Percentiles rank a stretch among this genome's conserved stretches.
phyloP scores from a whole-genome alignment of 2,329 filamentous ascomycete species.

The Byssoonygena ceratinophila region DNA sequence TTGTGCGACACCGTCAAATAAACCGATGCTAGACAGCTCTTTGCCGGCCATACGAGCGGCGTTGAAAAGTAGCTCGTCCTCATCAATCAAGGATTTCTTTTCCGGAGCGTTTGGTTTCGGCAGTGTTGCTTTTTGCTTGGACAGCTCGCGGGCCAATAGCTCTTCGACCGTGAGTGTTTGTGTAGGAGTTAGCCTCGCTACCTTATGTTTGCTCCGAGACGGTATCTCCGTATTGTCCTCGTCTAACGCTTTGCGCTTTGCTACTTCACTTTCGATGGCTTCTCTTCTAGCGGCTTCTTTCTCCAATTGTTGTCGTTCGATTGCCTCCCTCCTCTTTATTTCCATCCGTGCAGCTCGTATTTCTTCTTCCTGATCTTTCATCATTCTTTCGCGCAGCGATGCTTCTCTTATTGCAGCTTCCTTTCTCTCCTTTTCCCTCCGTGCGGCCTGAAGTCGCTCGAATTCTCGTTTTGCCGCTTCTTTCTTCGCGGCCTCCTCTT shows the following conservation, averaged over 20 bases:
- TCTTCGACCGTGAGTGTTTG: conserved; percentile 16
- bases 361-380: conserved; percentile 12
- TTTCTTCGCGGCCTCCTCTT: conserved; percentile 12
- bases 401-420: conserved; percentile 11
- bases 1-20: conserved; percentile 23
- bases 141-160: conserved; percentile 12
- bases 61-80: conserved; percentile 34
- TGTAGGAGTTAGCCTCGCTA: conserved; percentile 8
- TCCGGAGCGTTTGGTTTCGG: conserved; percentile 8
- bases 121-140: conserved; percentile 8
- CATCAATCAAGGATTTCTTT: conserved; percentile 24
- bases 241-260: conserved; percentile 13
- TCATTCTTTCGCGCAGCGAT: conserved; percentile 9
- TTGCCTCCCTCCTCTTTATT: conserved; percentile 14
- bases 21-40: conserved; percentile 29
- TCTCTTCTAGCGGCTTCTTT: conserved; percentile 12
- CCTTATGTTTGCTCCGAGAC: conserved; percentile 7
- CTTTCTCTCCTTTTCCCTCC: conserved; percentile 12
- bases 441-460: conserved; percentile 9
- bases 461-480: conserved; percentile 13
- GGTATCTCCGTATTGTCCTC: conserved; percentile 4
- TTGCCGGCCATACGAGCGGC: conserved; percentile 35
- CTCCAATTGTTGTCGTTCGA: conserved; percentile 9
- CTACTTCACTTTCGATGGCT: conserved; percentile 16
- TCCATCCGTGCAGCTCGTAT: conserved; percentile 14